These are phyloP conservation scores for Yamagishiella unicocca DNA, from an alignment of 139 green algal genomes.

Conservation along the genomic window DNA sequence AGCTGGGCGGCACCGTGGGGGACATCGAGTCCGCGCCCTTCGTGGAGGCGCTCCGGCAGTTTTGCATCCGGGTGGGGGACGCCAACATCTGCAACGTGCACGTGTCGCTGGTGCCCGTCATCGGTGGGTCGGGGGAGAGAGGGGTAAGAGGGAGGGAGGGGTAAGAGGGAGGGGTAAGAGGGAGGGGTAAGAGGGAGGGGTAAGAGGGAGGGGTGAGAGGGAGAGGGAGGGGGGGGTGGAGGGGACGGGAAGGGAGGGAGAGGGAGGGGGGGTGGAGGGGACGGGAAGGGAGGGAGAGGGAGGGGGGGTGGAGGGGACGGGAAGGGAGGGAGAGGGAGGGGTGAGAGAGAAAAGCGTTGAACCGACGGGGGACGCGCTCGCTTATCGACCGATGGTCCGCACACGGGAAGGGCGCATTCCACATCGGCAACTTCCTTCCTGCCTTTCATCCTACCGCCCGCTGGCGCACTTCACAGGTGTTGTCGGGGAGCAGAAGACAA, in stretches of 20 bases:
- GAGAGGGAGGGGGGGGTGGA: not conserved
- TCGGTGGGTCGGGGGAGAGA: constrained; percentile 69
- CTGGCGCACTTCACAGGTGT: constrained; percentile 58
- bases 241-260: not conserved
- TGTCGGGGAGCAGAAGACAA: constrained; percentile 99
- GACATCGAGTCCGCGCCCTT: constrained; percentile 99
- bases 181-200: not conserved
- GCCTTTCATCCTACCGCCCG: not conserved
- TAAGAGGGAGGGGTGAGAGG: not conserved
- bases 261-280: not conserved
- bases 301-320: not conserved
- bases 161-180: not conserved
- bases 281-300: not conserved
- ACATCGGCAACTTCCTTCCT: too few species aligned
- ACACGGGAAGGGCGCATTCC: too few species aligned
- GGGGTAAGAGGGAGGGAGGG: not conserved
- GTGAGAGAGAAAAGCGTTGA: too few species aligned
- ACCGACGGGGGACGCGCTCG: too few species aligned
- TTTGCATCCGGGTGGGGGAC: constrained; percentile 76
- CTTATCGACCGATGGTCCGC: too few species aligned
- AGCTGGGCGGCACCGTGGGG: constrained; percentile 98
- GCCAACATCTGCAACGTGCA: constrained; percentile 93
- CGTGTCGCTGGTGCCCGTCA: constrained; percentile 96
- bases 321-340: not conserved
- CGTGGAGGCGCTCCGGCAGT: constrained; percentile 92